Base-by-base conservation (phyloP, 495 filamentous ascomycete species). In the Cetradonia linearis region DNA sequence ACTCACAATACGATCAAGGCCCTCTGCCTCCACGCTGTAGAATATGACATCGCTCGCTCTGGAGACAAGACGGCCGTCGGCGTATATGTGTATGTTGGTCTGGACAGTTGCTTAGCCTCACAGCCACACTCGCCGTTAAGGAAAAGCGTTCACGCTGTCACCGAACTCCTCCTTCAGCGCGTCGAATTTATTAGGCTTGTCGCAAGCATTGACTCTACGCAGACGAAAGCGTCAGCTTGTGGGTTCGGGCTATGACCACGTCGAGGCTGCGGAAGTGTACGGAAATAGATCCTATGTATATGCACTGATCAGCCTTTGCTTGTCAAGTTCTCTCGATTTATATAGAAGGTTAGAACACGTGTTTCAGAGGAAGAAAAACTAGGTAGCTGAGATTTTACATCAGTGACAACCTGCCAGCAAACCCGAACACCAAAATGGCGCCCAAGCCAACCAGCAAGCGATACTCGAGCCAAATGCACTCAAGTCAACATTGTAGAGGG, bases 401-500 rank as follows among this genome's bases (percentile, higher is more conserved):
- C 91, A 95, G 71, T 82, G 88, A 91, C 89, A 79, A 67, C 69
- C 69, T 62, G 64, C 69, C 68, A 57, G 66, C 56, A 60, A 62
- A 65, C 60, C 69, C 64, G 67, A 36, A 68, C 53, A 70, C 80
- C 83, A 85, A 73, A 78, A 86, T 73, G 79, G 76, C 62, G 58
- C 68, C 58, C 60, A 65, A 65, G 66, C 55, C 44, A 59, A 67
- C 66, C 62, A 60, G 66, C 78, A 72, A 67, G 70, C 79, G 82
- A 88, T 94, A 79, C 90, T 96, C 90, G 88, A 96, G 91, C 91
- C 91, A 96, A 96, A 96, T 96, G 91, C 91, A 88, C 91, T 96
- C 91, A 89, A 88, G 89, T 96, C 91, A 96, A 95, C 91, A 92
- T 91, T 69, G 67, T 68, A 66, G 60, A 55, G 42, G 54, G 54